Base-by-base conservation (phyloP, 495 filamentous ascomycete species). In the Articulospora tetracladia region DNA sequence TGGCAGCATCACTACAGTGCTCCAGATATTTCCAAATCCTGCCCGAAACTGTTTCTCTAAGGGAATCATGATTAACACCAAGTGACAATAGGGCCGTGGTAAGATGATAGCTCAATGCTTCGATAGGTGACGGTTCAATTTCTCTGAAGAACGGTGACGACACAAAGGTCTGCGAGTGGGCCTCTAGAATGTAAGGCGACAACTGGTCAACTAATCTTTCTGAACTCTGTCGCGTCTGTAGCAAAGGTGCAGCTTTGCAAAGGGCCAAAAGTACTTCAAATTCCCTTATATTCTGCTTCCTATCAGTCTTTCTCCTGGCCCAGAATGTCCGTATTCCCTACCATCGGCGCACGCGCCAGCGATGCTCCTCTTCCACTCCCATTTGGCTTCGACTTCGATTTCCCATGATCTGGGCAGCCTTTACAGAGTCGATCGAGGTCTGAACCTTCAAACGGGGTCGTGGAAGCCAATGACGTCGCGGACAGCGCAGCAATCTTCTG, bases 111-210 rank as follows among this genome's bases (percentile, higher is more conserved):
- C 89, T 87, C 27, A 98, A 79, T 0, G 84, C 79, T 74, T 98
- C 94, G 83, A 90, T 94, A 15, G 94, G 95, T 2, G 93, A 96
- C 12, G 92, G 91, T 63, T 90, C 85, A 62, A 96, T 83, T 60
- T 81, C 85, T 36, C 84, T 86, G 58, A 97, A 85, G 70, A 89
- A 90, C 0, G 93, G 90, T 46, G 93, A 96, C 1, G 85, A 75
- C 8, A 83, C 82, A 61, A 98, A 89, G 24, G 79, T 69, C 69
- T 97, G 94, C 52, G 79, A 77, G 62, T 90, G 87, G 13, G 90
- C 86, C 68, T 97, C 91, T 56, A 89, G 82, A 32, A 97, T 77
- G 72, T 97, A 97, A 10, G 84, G 88, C 13, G 86, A 80, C 32
- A 98, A 73, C 67, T 93, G 92, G 2, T 75, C 72, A 19, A 85